phyloP scores from a whole-genome alignment of 805 yeast species.

The Starmerella etchellsii region DNA sequence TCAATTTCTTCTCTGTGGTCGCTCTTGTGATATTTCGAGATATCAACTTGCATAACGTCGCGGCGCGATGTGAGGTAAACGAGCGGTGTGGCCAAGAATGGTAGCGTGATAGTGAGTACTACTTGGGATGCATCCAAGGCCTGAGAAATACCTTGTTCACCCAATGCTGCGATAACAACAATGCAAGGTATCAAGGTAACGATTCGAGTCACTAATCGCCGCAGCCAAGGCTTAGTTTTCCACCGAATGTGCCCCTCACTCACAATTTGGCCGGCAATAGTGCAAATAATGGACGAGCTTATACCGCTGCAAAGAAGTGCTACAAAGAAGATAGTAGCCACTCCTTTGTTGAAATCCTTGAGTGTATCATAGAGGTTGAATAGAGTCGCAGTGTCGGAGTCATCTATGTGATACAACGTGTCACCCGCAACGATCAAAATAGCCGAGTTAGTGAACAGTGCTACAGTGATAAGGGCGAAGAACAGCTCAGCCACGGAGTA shows the following conservation, averaged over 20 bases:
- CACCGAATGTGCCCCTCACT: constrained; percentile 82
- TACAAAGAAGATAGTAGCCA: constrained; percentile 73
- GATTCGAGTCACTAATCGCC: constrained; percentile 64
- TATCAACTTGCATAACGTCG: constrained; percentile 43
- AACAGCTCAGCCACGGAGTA: constrained; percentile 62
- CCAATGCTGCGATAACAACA: constrained; percentile 55
- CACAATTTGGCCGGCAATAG: constrained; percentile 86
- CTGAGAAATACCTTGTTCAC: constrained; percentile 53
- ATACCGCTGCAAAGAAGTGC: constrained; percentile 79
- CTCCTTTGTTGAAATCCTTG: constrained; percentile 51
- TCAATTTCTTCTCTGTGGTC: constrained; percentile 3
- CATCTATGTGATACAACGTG: constrained; percentile 56
- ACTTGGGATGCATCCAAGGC: constrained; percentile 83
- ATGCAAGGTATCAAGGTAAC: constrained; percentile 76
- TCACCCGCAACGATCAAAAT: constrained; percentile 74
- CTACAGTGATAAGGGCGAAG: constrained; percentile 61
- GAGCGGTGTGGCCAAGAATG: constrained; percentile 74
- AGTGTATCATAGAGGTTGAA: constrained; percentile 62
- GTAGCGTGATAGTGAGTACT: constrained; percentile 65
- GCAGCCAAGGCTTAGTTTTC: constrained; percentile 66
- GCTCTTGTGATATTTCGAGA: constrained; percentile 7
- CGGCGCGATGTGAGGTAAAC: constrained; percentile 66
- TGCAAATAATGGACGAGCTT: constrained; percentile 85
- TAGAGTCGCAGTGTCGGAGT: constrained; percentile 61
- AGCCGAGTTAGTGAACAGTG: constrained; percentile 75